Percentiles rank a stretch among this genome's conserved stretches.
Evolutionary conservation across 2,329 filamentous ascomycete species (phyloP).

Genomic region (Fonsecaea multimorphosa): DNA sequence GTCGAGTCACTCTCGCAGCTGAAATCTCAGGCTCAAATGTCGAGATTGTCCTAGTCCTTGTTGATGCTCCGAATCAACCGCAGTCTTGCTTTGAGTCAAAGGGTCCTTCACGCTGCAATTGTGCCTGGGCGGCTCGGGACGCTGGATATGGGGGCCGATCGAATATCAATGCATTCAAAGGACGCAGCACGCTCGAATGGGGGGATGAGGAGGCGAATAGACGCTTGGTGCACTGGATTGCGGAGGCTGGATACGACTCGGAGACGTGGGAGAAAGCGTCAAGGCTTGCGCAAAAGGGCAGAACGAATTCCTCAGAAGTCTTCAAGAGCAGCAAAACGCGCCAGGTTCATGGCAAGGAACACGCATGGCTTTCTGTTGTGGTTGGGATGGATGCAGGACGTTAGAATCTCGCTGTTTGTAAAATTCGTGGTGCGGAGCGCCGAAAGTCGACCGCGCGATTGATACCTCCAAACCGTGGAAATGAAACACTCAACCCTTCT

Average conservation of each 20-base stretch:
- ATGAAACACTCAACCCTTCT: neutral
- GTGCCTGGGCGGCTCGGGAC: neutral
- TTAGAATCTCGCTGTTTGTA: neutral
- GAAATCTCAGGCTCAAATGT: neutral
- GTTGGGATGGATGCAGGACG: neutral
- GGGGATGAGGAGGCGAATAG: no score
- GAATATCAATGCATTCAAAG: neutral
- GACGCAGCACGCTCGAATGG: neutral
- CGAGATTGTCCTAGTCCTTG: neutral
- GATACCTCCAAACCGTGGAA: neutral
- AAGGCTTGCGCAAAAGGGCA: neutral
- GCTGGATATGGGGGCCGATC: neutral
- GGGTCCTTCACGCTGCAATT: neutral
- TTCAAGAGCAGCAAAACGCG: neutral
- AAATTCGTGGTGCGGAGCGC: neutral
- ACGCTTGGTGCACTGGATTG: neutral
- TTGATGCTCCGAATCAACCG: neutral
- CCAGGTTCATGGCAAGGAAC: neutral
- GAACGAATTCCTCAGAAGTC: neutral
- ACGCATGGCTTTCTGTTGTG: neutral
- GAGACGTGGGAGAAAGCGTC: neutral
- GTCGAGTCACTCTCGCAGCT: neutral
- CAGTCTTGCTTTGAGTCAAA: neutral
- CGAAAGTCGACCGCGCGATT: constrained; percentile 7
- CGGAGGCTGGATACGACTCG: neutral